Percentiles rank a stretch among this genome's conserved stretches.
These are phyloP conservation scores for Orobanche coerulescens DNA, from an alignment of 257 asterid genomes.

Conservation along the genomic window DNA sequence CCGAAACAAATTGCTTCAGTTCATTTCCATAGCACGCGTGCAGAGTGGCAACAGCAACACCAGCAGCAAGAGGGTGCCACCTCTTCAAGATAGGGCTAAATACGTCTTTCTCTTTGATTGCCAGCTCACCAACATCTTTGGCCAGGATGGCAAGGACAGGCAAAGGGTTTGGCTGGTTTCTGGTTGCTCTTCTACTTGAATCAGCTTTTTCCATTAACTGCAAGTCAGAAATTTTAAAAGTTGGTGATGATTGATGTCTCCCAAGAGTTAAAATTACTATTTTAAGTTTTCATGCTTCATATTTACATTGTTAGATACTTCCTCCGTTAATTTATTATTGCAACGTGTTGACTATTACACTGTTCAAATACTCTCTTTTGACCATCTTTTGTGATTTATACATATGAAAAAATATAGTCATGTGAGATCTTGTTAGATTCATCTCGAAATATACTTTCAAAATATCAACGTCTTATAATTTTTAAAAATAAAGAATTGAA, in stretches of 20 bases:
- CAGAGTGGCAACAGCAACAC: conserved; percentile 95
- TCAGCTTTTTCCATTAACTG: conserved; percentile 97
- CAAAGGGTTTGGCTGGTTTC: conserved; percentile 80
- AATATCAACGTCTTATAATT: no score
- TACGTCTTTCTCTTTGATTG: conserved; percentile 58
- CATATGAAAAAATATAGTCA: no score
- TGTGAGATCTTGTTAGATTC: no score
- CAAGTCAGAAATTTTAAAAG: conserved; percentile 20
- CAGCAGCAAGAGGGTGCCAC: conserved; percentile 99
- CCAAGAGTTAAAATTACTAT: background rate
- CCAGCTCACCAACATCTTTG: conserved; percentile 88
- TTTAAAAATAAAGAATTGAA: no score
- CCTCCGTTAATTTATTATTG: no score
- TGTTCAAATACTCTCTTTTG: no score
- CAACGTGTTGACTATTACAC: no score
- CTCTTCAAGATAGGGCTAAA: conserved; percentile 86
- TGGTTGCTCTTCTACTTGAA: conserved; percentile 87
- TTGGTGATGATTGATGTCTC: background rate
- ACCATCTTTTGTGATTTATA: no score
- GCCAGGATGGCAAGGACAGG: conserved; percentile 94
- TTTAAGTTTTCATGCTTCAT: background rate
- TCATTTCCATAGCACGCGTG: conserved; percentile 92
- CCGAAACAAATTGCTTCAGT: conserved; percentile 79
- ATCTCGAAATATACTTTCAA: no score
- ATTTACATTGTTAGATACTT: background rate